Base-by-base conservation (phyloP, 176 grass and related monocot genomes). In the Microstegium vimineum region DNA sequence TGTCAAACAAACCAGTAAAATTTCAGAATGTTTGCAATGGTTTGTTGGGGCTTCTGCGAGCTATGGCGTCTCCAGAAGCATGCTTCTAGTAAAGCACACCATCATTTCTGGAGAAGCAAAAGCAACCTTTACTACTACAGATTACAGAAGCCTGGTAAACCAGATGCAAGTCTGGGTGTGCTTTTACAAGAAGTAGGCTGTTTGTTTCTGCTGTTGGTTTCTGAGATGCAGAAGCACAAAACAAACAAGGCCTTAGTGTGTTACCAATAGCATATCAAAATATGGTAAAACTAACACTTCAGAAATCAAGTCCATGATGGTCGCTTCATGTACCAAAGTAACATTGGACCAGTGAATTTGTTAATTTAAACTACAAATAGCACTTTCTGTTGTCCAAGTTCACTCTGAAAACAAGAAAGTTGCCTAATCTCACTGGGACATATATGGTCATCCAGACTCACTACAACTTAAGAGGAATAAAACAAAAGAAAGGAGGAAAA, bases 1-100 rank as follows among this genome's bases (percentile, higher is more conserved):
- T 98, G 92, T 62, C 25, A 82, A 83, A 89, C 15, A 47, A 74
- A 84, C 9, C 42, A 2, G 14, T 15, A 59, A 74, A 46, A 37
- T 63, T 87, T 76, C 62, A 74, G n/a, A 76, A 51, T 30, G 41
- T 37, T 33, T 10, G 28, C 5, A 27, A 31, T 46, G 17, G 2
- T 36, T 1, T 65, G 6, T 6, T 38, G 2, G 7, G 12, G 56
- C 22, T 27, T 27, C 13, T 62, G 38, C 18, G 0, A 74, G 5
- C 5, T 31, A 59, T 23, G 54, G n/a, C n/a, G 9, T 25, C 54
- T 59, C 54, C 54, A 59, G 54, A 59, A 59, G n/a, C 54, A 59
- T 25, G 54, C n/a, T 59, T 59, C 8, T 59, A 25, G 9, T 59
- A 59, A 59, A 59, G 22, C 54, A 59, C 22, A 11, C 22, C n/a